Base-by-base conservation (phyloP, 305 asterid genomes). In the Plantago coronopus region DNA sequence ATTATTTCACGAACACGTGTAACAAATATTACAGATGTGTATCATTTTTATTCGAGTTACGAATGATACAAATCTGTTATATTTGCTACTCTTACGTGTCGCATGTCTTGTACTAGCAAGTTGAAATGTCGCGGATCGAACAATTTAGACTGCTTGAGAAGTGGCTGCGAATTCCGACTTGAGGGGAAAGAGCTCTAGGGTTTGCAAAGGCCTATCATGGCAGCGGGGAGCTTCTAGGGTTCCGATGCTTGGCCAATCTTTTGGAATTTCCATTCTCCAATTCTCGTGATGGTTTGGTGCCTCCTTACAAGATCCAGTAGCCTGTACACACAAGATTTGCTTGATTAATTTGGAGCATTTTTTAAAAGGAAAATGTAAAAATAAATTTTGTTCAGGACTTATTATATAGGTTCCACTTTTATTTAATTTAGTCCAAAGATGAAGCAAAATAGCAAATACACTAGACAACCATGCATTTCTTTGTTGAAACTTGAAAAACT, bases 111-210 rank as follows among this genome's bases (percentile, higher is more conserved):
- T 2, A 27, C 31, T 49, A n/a, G n/a, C n/a, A n/a, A n/a, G n/a
- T n/a, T n/a, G n/a, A n/a, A n/a, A n/a, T n/a, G n/a, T n/a, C n/a
- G n/a, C n/a, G n/a, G n/a, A n/a, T n/a, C n/a, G n/a, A n/a, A n/a
- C n/a, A n/a, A n/a, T n/a, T 48, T 21, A 50, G 37, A 50, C 57
- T 15, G 40, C 20, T 53, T 37, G 58, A 7, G 40, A 7, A 34
- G 40, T 34, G 40, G 40, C 8, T 34, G 11, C 1, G 40, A 34
- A 34, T 50, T 82, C 62, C 50, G 81, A 42, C 51, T 58, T 77
- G 71, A 82, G 82, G 13, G 97, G 97, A 57, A 90, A 90, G 69
- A 90, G 95, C 60, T 86, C 74, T 51, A 90, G 89, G 82, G 97
- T 90, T 82, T 83, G 63, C 29, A 81, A 79, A 16, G 94, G 97